Evolutionary conservation across 768 basidiomycete species (phyloP), one percentile per base, ranked within the genome.

Genomic region (Tulasnella sp.): DNA sequence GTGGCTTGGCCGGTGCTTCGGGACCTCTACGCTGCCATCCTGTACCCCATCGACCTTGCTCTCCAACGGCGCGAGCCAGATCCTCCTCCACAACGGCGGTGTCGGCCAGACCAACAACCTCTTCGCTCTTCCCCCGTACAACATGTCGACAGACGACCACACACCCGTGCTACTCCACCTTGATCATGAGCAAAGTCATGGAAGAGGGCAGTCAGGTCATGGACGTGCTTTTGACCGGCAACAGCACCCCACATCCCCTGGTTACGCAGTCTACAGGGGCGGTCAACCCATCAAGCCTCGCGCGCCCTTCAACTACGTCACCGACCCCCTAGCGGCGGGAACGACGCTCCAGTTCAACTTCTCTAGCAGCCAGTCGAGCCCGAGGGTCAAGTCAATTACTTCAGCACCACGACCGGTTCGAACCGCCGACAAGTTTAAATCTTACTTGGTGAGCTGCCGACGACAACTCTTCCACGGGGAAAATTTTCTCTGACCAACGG

Each of bases 211-310:
- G 85, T 1, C 93, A 90, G 81, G 88, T 96, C 42, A 85, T 93
- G 44, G 94, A 96, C 85, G 87, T 94, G 44, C 84, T 85, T n/a
- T 88, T 88, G 73, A 90, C 90, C 82, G 83, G 83, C 69, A 88
- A 85, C 24, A 91, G 87, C 82, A 86, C 88, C 18, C 90, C 86
- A 82, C 93, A n/a, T n/a, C 92, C 6, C 92, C 80, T n/a, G 89
- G 44, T 84, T 93, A 94, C 84, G 93, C 90, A 8, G 89, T 96
- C 77, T 95, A 95, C 84, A 93, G 95, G 84, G 89, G 92, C 80
- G 90, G 90, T 22, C 86, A 84, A 4, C 90, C 92, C 4, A 78
- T 72, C 80, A 41, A 46, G 37, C 42, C 75, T n/a, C n/a, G n/a
- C 40, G 80, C 77, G n/a, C 54, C 81, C 72, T 81, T 81, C 79